phyloP scores from a whole-genome alignment of 164 flowering plant genomes.

The Santalum album region DNA sequence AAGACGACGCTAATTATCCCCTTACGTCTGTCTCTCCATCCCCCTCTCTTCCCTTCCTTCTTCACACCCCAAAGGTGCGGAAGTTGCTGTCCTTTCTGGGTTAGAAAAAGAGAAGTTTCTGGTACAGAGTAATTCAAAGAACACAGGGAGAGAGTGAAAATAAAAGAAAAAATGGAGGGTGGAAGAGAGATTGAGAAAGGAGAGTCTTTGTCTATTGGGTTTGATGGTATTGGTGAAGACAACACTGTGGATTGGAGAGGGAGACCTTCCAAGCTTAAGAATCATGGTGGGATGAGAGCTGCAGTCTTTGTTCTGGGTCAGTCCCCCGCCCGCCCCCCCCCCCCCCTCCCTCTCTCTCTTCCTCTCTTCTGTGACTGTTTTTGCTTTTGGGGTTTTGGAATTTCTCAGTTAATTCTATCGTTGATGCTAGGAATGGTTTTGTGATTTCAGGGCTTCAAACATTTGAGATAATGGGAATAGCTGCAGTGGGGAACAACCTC shows the following conservation, averaged over 20 bases:
- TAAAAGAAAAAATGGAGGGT: background rate
- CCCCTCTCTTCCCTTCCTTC: background rate
- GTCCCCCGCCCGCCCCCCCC: conserved; percentile 2
- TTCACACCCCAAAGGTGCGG: too few species aligned
- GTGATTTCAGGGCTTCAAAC: conserved; percentile 55
- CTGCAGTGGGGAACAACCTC: conserved; percentile 91
- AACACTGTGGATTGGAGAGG: conserved; percentile 67
- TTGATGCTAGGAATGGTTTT: background rate
- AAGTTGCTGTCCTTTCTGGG: too few species aligned
- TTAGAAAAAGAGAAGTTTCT: too few species aligned
- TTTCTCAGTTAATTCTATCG: too few species aligned
- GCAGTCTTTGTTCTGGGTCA: conserved; percentile 82
- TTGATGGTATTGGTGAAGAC: background rate
- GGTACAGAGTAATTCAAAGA: background rate
- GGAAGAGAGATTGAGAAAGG: background rate
- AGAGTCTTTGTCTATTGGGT: background rate
- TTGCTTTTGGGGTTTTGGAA: background rate
- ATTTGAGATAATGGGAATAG: conserved; percentile 90
- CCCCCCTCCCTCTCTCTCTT: background rate
- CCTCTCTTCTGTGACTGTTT: conserved; percentile 1
- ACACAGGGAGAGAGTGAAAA: background rate
- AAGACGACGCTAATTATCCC: too few species aligned
- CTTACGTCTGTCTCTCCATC: background rate
- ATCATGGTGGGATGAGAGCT: conserved; percentile 88
- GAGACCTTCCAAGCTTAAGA: conserved; percentile 53